phyloP scores from a whole-genome alignment of 2,329 filamentous ascomycete species.

The Akanthomyces lecanii region DNA sequence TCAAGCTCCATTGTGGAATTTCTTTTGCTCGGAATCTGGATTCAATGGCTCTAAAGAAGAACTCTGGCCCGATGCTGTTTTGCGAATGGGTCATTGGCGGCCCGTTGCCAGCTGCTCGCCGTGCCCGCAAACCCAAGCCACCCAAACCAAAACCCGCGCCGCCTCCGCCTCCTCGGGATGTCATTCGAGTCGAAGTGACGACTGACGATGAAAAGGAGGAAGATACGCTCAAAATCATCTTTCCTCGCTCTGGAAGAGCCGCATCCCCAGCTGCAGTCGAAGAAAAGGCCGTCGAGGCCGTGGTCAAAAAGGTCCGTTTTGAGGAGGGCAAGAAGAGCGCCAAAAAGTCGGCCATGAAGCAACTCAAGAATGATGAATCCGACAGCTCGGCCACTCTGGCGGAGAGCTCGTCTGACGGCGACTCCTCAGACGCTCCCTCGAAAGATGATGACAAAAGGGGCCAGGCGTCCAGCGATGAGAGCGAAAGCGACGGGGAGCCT shows the following conservation, averaged over 20 bases:
- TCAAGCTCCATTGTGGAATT: neutral
- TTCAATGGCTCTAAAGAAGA: conserved; percentile 7
- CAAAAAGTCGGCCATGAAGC: conserved; percentile 37
- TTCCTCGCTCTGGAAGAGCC: conserved; percentile 37
- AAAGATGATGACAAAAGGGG: conserved; percentile 19
- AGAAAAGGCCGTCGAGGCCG: conserved; percentile 11
- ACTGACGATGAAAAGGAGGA: conserved; percentile 50
- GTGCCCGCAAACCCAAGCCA: conserved; percentile 24
- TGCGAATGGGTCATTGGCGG: conserved; percentile 41
- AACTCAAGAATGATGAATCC: conserved; percentile 23
- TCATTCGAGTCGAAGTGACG: conserved; percentile 39
- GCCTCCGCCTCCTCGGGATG: conserved; percentile 22
- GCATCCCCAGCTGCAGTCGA: conserved; percentile 13
- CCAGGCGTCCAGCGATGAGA: neutral
- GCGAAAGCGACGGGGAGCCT: conserved; percentile 4
- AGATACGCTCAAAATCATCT: conserved; percentile 46
- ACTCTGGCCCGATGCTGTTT: conserved; percentile 23
- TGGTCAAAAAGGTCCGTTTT: conserved; percentile 43
- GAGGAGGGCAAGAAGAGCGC: conserved; percentile 23
- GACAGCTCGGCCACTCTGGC: conserved; percentile 21
- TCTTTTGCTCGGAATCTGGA: neutral
- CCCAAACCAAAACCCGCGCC: conserved; percentile 10
- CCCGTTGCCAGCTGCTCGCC: conserved; percentile 29
- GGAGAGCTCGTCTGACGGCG: conserved; percentile 14
- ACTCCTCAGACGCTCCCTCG: conserved; percentile 18